phyloP scores from a whole-genome alignment of 1,139 yeast genomes.

The Candida labiduridarum region DNA sequence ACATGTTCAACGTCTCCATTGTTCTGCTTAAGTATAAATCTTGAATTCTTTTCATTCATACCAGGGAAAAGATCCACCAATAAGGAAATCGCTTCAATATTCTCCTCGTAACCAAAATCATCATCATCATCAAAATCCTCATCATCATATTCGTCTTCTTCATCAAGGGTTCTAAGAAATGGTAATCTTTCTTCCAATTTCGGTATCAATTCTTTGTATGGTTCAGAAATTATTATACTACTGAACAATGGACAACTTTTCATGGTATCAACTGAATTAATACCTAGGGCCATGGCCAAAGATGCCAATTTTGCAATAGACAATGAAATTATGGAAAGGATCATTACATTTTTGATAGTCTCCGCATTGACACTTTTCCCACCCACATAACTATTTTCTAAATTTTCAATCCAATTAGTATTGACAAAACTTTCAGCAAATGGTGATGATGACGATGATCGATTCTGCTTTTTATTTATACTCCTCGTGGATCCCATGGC shows the following conservation, averaged over 20 bases:
- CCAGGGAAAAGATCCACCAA: constrained; percentile 64
- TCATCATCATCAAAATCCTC: constrained; percentile 22
- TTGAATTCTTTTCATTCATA: constrained; percentile 46
- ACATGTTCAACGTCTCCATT: constrained; percentile 58
- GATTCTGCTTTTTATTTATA: constrained; percentile 17
- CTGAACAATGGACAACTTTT: constrained; percentile 55
- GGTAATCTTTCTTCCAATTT: constrained; percentile 52
- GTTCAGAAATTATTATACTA: constrained; percentile 49
- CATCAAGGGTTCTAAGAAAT: constrained; percentile 29
- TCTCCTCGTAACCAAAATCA: constrained; percentile 21
- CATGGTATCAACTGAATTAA: constrained; percentile 43
- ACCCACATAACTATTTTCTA: constrained; percentile 58
- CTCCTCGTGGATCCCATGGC: constrained; percentile 17
- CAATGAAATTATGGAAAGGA: constrained; percentile 54
- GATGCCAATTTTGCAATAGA: constrained; percentile 47
- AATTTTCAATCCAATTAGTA: constrained; percentile 55
- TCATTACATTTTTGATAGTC: constrained; percentile 48
- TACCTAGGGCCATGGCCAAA: constrained; percentile 42
- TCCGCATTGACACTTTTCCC: constrained; percentile 57
- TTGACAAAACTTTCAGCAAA: constrained; percentile 58
- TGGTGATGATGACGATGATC: constrained; percentile 7
- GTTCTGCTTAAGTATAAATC: constrained; percentile 47
- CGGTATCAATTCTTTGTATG: constrained; percentile 48
- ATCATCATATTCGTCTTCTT: constrained; percentile 17
- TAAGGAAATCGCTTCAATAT: constrained; percentile 41